phyloP scores from a whole-genome alignment of 148 eudicot genomes.

The Nepenthes gracilis region DNA sequence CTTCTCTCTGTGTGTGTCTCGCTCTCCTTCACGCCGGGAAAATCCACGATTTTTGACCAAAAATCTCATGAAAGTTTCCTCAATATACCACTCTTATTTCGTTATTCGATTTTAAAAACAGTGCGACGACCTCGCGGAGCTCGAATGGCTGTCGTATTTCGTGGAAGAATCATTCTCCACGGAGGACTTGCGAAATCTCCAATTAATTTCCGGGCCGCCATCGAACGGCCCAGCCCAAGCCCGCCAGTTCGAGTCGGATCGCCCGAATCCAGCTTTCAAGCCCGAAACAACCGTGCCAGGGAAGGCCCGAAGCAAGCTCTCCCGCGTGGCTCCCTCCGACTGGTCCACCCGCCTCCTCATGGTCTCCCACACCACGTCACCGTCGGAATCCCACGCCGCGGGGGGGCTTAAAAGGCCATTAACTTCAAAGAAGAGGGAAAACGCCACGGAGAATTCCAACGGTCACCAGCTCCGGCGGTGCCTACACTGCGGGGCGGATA shows the following conservation, averaged over 20 bases:
- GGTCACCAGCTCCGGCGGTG: constrained; percentile 43
- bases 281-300: constrained; percentile 62
- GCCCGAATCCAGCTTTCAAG: constrained; percentile 17
- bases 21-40: too few species aligned
- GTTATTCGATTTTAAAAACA: constrained; percentile 27
- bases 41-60: too few species aligned
- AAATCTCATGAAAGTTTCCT: too few species aligned
- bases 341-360: constrained; percentile 89
- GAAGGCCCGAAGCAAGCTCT: constrained; percentile 87
- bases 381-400: constrained; percentile 19
- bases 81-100: too few species aligned
- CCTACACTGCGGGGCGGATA: constrained; percentile 83
- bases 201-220: constrained; percentile 18
- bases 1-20: too few species aligned
- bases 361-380: constrained; percentile 15
- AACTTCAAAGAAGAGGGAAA: constrained; percentile 4
- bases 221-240: constrained; percentile 9
- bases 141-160: constrained; percentile 16
- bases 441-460: constrained; percentile 8
- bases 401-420: constrained; percentile 5
- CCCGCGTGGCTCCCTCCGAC: constrained; percentile 82
- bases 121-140: constrained; percentile 17
- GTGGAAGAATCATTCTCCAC: constrained; percentile 18
- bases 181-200: constrained; percentile 12
- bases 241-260: constrained; percentile 6